Base-by-base conservation (phyloP, 208 protist genomes). In the Wallacemonas sp. region DNA sequence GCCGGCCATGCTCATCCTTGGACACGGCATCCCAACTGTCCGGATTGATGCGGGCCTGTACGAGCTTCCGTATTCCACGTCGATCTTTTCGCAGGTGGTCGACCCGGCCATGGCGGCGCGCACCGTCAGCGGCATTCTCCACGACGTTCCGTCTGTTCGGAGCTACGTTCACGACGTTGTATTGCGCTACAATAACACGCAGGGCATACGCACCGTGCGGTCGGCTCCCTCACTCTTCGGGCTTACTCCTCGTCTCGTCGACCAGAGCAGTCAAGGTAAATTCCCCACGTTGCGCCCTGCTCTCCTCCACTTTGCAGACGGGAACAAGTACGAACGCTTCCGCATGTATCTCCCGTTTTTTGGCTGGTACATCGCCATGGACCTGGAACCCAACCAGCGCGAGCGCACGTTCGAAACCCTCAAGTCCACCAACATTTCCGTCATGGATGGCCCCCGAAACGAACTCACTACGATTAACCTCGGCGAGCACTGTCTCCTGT, bases 321-420 rank as follows among this genome's bases (percentile, higher is more conserved):
- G n/a, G 4, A 26, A 59, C 26, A 59, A 59, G 52, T 7, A 22
- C 1, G 52, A n/a, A 14, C 52, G 52, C 31, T 1, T 59, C 16
- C n/a, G 18, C 4, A 59, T 59, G 52, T 59, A 44, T 23, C 52
- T 59, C 4, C 52, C 52, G 7, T 59, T 59, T 36, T 42, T 59
- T 8, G 52, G 52, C 26, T 59, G 52, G 52, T 28, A 33, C 26
- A 59, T 59, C 22, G 52, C 52, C 1, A 59, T 59, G 52, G 18
- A 20, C 7, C 52, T 59, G 26, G 52, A 59, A 29, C 31, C 26
- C 7, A 14, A 25, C 31, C 29, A 36, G 7, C 8, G 52, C 36
- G 22, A 59, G 4, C 52, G 52, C 16, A 59, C 52, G 12, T 3
- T 41, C 18, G 31, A 42, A 10, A 7, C 22, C 3, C 12, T 59